Evolutionary conservation across 495 filamentous ascomycete genomes (phyloP).

Genomic region (Lophiotrema nucula): DNA sequence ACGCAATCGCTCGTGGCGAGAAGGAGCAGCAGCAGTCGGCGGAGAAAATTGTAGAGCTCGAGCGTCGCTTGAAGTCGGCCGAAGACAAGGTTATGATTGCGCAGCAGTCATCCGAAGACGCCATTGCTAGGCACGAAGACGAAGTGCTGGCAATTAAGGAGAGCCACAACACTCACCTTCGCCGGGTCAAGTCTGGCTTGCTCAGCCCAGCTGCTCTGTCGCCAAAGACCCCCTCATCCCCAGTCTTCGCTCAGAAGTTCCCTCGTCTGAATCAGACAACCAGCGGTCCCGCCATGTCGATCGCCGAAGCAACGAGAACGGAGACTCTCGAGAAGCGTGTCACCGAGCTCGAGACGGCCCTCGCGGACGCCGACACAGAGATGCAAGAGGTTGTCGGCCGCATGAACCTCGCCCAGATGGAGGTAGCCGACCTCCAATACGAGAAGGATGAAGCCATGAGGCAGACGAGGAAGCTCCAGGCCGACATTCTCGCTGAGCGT

Average conservation of each 20-base stretch:
- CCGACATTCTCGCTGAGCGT: constrained; percentile 59
- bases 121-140: constrained; percentile 78
- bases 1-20: constrained; percentile 84
- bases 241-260: constrained; percentile 58
- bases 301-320: constrained; percentile 66
- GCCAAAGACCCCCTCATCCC: constrained; percentile 59
- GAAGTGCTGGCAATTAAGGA: constrained; percentile 74
- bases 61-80: constrained; percentile 70
- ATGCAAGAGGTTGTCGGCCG: constrained; percentile 89
- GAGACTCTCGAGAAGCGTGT: constrained; percentile 68
- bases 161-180: constrained; percentile 72
- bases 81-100: constrained; percentile 83
- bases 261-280: constrained; percentile 61
- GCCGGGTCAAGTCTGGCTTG: constrained; percentile 61
- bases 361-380: constrained; percentile 80
- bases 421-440: constrained; percentile 87
- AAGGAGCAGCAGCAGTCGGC: constrained; percentile 76
- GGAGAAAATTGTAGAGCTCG: constrained; percentile 76
- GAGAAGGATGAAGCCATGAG: constrained; percentile 85
- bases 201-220: constrained; percentile 21
- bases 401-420: constrained; percentile 93
- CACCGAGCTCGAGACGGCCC: constrained; percentile 76
- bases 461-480: constrained; percentile 74
- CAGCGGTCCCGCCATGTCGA: constrained; percentile 52
- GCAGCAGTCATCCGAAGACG: constrained; percentile 83